Evolutionary conservation across 108 stramenopile species (phyloP).

Genomic region (Fragilaria crotonensis): DNA sequence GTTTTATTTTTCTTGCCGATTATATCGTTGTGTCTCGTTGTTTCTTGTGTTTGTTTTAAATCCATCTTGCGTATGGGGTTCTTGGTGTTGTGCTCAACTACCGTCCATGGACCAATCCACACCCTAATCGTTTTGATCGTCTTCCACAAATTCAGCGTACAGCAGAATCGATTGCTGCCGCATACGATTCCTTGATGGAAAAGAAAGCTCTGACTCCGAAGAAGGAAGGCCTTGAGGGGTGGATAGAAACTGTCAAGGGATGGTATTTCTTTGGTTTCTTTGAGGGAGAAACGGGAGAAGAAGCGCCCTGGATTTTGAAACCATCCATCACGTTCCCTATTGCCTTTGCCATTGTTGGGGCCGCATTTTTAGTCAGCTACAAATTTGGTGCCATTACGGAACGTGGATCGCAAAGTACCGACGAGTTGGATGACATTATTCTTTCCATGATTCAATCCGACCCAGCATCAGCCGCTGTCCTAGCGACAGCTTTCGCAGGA

Average conservation of each 20-base stretch:
- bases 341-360: constrained; percentile 80
- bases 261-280: constrained; percentile 94
- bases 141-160: no score
- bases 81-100: no score
- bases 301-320: constrained; percentile 88
- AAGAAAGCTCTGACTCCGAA: constrained; percentile 37
- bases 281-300: constrained; percentile 86
- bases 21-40: background rate
- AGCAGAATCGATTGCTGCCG: constrained; percentile 62
- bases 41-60: constrained; percentile 4
- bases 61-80: constrained; percentile 1
- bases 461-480: background rate
- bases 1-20: no score
- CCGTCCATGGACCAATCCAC: no score
- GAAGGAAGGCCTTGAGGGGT: constrained; percentile 63
- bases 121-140: no score
- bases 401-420: constrained; percentile 58
- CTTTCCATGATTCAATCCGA: constrained; percentile 22
- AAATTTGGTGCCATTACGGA: constrained; percentile 66
- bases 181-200: constrained; percentile 55
- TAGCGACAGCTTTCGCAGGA: background rate
- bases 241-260: constrained; percentile 60
- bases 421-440: constrained; percentile 80
- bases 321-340: constrained; percentile 91
- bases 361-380: constrained; percentile 72